Conservation (phyloP, 1,284 basidiomycete species). For the Coniophora puteana region DNA sequence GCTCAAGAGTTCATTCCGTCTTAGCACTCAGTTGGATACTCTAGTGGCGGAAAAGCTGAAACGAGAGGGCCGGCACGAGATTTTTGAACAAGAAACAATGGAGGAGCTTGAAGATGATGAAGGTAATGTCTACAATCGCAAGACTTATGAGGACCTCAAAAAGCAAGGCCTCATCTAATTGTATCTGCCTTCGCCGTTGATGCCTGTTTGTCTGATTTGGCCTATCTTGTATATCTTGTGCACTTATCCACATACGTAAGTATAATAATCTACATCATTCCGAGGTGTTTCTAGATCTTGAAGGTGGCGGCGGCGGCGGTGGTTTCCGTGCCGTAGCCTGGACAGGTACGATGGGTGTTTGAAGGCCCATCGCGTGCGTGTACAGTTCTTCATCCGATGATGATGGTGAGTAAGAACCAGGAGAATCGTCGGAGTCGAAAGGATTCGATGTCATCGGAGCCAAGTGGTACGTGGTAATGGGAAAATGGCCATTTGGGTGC, state of each 20-base stretch:
- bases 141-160: conserved; percentile 90
- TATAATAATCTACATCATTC: conserved; percentile 1
- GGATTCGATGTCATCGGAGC: conserved; percentile 49
- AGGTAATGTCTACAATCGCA: conserved; percentile 91
- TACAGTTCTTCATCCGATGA: conserved; percentile 82
- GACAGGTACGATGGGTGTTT: conserved; percentile 50
- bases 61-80: conserved; percentile 87
- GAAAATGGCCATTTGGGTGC: conserved; percentile 59
- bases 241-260: conserved; percentile 3
- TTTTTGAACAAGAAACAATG: conserved; percentile 89
- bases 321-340: conserved; percentile 34
- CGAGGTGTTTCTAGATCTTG: background rate
- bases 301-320: conserved; percentile 33
- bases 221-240: conserved; percentile 12
- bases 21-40: conserved; percentile 4
- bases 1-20: background rate
- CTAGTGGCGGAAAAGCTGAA: conserved; percentile 95
- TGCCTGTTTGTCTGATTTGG: conserved; percentile 8
- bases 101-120: conserved; percentile 97
- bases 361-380: conserved; percentile 61
- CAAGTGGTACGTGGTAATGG: conserved; percentile 36
- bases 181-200: conserved; percentile 8
- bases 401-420: conserved; percentile 67
- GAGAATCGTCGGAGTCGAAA: conserved; percentile 64
- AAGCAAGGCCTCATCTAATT: conserved; percentile 82